Evolutionary conservation across 148 eudicot genomes (phyloP).

Genomic region (Camellia japonica): DNA sequence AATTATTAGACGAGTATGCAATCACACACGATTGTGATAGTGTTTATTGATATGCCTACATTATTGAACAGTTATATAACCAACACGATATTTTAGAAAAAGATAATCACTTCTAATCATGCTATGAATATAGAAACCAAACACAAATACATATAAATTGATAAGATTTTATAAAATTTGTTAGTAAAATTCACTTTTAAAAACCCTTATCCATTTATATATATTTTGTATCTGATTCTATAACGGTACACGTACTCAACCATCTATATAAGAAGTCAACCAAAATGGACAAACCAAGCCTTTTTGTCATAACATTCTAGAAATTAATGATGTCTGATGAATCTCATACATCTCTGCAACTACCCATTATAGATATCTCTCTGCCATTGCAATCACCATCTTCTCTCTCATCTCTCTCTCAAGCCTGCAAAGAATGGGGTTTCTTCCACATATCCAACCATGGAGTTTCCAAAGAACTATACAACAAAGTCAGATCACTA

Average conservation of each 20-base stretch:
- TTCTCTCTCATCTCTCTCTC: conserved; percentile 50
- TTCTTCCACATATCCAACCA: conserved; percentile 81
- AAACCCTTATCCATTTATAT: no score
- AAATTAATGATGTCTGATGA: conserved; percentile 48
- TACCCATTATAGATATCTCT: conserved; percentile 70
- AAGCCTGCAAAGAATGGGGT: conserved; percentile 88
- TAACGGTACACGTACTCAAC: neutral
- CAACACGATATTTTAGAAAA: no score
- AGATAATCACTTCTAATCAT: no score
- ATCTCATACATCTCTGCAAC: conserved; percentile 43
- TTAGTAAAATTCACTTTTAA: no score
- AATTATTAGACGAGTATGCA: no score
- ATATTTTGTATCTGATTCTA: no score
- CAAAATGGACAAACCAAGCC: conserved; percentile 26
- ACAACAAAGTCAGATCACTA: conserved; percentile 35
- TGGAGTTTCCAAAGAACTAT: conserved; percentile 65
- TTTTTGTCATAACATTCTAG: conserved; percentile 23
- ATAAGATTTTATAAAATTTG: no score
- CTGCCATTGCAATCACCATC: conserved; percentile 47
- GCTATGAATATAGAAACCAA: no score
- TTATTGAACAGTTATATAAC: no score
- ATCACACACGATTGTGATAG: no score
- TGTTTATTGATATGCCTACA: no score
- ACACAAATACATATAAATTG: no score
- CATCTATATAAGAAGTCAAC: conserved; percentile 24